Conservation (phyloP, 2,329 filamentous ascomycete genomes). For the Trichoderma sp. region DNA sequence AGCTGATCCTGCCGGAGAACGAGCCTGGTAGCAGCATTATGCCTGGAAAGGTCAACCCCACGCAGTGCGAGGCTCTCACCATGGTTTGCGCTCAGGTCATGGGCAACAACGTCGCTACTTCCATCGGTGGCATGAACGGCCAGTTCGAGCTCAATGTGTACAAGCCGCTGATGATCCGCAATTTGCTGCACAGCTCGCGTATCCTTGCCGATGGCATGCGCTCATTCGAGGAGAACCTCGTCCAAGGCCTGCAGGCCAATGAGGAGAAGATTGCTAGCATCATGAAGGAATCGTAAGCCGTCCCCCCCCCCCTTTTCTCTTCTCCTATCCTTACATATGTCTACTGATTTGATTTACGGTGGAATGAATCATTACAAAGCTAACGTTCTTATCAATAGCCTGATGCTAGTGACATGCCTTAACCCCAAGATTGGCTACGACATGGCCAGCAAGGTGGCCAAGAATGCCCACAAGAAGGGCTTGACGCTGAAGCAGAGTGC, state of each 20-base stretch:
- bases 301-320: too few species aligned
- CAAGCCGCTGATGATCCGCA: constrained; percentile 95
- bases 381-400: constrained; percentile 52
- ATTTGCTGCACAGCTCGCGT: constrained; percentile 88
- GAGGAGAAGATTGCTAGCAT: constrained; percentile 88
- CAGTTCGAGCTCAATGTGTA: constrained; percentile 99
- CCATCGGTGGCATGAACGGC: constrained; percentile 93
- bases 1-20: constrained; percentile 93
- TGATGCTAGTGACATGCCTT: constrained; percentile 98
- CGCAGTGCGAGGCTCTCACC: constrained; percentile 95
- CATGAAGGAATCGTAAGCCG: constrained; percentile 87
- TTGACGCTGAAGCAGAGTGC: constrained; percentile 91
- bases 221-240: constrained; percentile 92
- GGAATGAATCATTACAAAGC: not conserved
- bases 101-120: constrained; percentile 92
- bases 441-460: constrained; percentile 95
- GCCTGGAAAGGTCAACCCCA: constrained; percentile 99
- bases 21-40: constrained; percentile 98
- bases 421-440: constrained; percentile 98
- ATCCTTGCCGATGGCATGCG: constrained; percentile 90
- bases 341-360: not conserved
- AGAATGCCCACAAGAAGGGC: constrained; percentile 99
- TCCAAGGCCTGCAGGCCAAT: constrained; percentile 86
- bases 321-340: constrained; percentile 30
- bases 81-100: constrained; percentile 99